Evolutionary conservation across 495 filamentous ascomycete genomes (phyloP), one percentile per base, ranked within the genome.

Genomic region (Patellaria atrata): DNA sequence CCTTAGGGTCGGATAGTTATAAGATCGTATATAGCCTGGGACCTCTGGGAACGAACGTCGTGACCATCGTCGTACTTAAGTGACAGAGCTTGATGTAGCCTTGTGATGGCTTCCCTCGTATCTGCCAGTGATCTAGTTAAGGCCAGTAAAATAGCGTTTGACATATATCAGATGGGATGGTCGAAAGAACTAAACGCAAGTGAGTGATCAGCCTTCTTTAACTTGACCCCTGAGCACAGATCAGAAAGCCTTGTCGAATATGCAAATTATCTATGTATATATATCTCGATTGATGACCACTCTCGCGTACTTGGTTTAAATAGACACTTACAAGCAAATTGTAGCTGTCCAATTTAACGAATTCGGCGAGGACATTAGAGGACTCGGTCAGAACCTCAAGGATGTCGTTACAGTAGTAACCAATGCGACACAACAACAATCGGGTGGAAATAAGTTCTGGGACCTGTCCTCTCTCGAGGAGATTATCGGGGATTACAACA

Each of bases 401-500:
- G 26, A 34, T 15, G 39, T 47, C 20, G 20, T 8, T 3, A 35
- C 14, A 0, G 49, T 52, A 23, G 27, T 46, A 13, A 30, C 37
- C 3, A 45, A 43, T 27, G 49, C 45, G 11, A 8, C 15, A 27
- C 31, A 22, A 24, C 7, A 34, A 5, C 17, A 27, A 3, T 15
- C 30, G 16, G 8, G 6, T 8, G 15, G 15, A 5, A 10, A 13
- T 5, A 21, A 20, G 15, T 10, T 12, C 35, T 53, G 38, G 38
- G 36, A 45, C 22, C 13, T 43, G 6, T 21, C 39, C 3, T 43
- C 36, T 14, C 15, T 53, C n/a, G 11, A 19, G 25, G 43, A 50
- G 37, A 47, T 51, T 11, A 40, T 48, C 27, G 50, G 50, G 3
- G 40, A 53, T 27, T 53, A 44, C 27, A 10, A 43, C 3, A 22